phyloP scores from a whole-genome alignment of 2,329 filamentous ascomycete species.

The Chaetomium strumarium region DNA sequence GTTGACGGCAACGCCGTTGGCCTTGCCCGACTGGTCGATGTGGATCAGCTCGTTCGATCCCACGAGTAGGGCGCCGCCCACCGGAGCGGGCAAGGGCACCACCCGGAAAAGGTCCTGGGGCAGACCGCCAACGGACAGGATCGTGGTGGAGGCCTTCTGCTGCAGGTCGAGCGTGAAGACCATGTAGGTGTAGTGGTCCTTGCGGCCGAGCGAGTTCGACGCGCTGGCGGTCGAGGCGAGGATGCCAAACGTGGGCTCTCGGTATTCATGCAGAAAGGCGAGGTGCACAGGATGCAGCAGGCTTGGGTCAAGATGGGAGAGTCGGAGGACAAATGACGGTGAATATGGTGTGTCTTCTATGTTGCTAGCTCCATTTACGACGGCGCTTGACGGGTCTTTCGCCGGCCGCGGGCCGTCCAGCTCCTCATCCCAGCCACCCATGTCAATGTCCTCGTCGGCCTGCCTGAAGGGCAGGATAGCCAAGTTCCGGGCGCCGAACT shows the following conservation, averaged over 20 bases:
- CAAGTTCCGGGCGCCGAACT: constrained; percentile 81
- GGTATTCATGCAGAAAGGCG: constrained; percentile 91
- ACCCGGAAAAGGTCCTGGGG: constrained; percentile 84
- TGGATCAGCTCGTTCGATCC: constrained; percentile 90
- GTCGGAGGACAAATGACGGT: constrained; percentile 85
- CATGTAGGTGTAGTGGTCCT: constrained; percentile 82
- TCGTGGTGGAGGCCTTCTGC: constrained; percentile 85
- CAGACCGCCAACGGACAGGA: constrained; percentile 77
- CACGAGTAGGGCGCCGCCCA: constrained; percentile 81
- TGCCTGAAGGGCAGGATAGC: constrained; percentile 93
- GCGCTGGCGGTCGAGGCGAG: constrained; percentile 70
- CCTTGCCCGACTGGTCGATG: constrained; percentile 90
- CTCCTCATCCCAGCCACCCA: constrained; percentile 85
- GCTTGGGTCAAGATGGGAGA: constrained; percentile 81
- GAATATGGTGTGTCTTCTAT: constrained; percentile 69
- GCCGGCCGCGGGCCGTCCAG: constrained; percentile 61
- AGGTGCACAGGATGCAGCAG: constrained; percentile 87
- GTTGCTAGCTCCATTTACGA: constrained; percentile 40
- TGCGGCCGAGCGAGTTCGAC: constrained; percentile 74
- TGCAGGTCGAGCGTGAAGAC: constrained; percentile 94
- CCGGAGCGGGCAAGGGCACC: constrained; percentile 73
- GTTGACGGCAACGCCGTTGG: constrained; percentile 89
- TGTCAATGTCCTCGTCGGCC: constrained; percentile 77
- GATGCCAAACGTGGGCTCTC: constrained; percentile 95
- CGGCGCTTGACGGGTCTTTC: constrained; percentile 39